Evolutionary conservation across 257 asterid genomes (phyloP), one percentile per base, ranked within the genome.

Genomic region (Solanum dulcamara): DNA sequence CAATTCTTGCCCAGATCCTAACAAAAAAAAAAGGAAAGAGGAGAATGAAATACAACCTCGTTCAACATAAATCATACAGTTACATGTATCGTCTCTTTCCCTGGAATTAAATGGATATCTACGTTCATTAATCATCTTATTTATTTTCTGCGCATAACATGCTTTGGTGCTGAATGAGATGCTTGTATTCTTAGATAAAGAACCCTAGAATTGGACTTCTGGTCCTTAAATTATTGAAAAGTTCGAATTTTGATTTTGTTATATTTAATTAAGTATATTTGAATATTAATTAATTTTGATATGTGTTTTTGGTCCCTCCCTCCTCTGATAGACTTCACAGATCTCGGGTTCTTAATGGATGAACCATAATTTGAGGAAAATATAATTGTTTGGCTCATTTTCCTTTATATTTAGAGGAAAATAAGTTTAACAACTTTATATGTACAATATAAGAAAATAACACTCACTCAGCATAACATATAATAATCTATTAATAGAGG

Each of bases 1-100:
- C 26, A 88, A 86, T 85, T 90, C 94, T 32, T 84, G 84, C 46
- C 88, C 95, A 85, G 86, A 83, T 85, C 92, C 94, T 93, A 83
- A 50, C 40, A 9, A 33, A 42, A 38, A 38, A 51, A 42, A 46
- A 28, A 26, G 40, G 62, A 46, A 77, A 46, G 62, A 28, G 35
- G 28, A 46, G 62, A 46, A 77, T 77, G 62, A 77, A 51, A 77
- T 46, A 46, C 83, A 48, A 77, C 64, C 42, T 28, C 26, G 5
- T 77, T 46, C 60, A 46, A 15, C 42, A 28, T 44, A 42, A 44
- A 44, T 75, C 81, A 75, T 24, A 24, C 24, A 24, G 37, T 26
- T 13, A 77, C 83, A 28, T 46, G 42, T 10, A 77, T 26, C 24
- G 32, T 28, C 67, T 59, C 35, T 62, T 60, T 12, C 35, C 70